Percentiles rank a stretch among this genome's conserved stretches.
Conservation (phyloP, 148 eudicot species). For the Selenicereus undatus region DNA sequence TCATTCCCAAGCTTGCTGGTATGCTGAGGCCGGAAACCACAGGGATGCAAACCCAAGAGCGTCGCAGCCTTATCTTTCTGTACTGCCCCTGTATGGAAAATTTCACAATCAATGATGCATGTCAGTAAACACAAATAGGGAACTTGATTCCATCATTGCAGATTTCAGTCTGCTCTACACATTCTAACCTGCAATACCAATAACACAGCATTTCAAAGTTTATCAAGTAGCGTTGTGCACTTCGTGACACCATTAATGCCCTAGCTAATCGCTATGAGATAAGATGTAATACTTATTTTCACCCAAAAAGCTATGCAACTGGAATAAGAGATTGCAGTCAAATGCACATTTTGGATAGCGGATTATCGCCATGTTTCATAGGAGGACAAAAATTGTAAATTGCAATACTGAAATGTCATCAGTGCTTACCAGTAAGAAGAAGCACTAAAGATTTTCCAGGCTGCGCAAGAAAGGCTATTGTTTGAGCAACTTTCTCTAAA, state of each 20-base stretch:
- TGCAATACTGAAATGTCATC: background rate
- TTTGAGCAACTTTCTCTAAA: slow-evolving; percentile 74
- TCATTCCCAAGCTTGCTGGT: slow-evolving; percentile 94
- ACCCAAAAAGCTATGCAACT: background rate
- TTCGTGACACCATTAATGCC: background rate
- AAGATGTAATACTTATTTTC: background rate
- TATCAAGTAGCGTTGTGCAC: background rate
- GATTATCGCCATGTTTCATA: background rate
- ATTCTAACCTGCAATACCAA: background rate
- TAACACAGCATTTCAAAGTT: background rate
- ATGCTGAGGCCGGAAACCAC: slow-evolving; percentile 84
- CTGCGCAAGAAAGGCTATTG: slow-evolving; percentile 56
- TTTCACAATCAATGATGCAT: background rate
- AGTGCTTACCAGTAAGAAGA: slow-evolving; percentile 70
- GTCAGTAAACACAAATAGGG: background rate
- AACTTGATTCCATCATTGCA: background rate
- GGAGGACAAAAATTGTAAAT: background rate
- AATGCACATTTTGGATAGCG: background rate
- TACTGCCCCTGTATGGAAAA: slow-evolving; percentile 54
- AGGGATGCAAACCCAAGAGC: slow-evolving; percentile 67
- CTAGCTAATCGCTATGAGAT: background rate
- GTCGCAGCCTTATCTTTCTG: slow-evolving; percentile 71
- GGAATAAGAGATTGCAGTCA: background rate
- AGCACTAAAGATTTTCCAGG: slow-evolving; percentile 61
- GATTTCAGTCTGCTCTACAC: background rate